Conservation (phyloP, 108 stramenopile genomes). For the Seminavis robusta region DNA sequence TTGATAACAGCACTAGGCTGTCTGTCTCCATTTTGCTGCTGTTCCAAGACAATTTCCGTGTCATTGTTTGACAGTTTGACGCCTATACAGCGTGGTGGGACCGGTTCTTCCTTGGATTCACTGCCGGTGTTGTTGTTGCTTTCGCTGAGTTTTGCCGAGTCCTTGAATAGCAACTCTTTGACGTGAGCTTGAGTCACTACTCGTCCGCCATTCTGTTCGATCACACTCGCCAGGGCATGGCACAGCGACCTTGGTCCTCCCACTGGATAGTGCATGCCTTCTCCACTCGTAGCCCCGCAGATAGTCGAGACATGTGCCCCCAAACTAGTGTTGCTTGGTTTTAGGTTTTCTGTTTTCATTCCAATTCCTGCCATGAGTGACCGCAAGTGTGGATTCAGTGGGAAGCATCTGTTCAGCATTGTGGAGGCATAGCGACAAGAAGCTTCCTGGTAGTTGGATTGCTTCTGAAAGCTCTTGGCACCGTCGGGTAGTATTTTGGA, state of each 20-base stretch:
- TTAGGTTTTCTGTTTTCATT: slow-evolving; percentile 71
- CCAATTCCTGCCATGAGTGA: slow-evolving; percentile 84
- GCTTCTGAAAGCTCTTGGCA: slow-evolving; percentile 25
- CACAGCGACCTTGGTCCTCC: slow-evolving; percentile 83
- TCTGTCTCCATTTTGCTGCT: neutral
- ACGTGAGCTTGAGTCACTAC: slow-evolving; percentile 55
- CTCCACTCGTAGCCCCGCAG: slow-evolving; percentile 54
- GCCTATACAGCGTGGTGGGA: slow-evolving; percentile 63
- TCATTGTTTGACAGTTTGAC: slow-evolving; percentile 47
- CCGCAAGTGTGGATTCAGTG: slow-evolving; percentile 69
- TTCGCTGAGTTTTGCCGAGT: slow-evolving; percentile 10
- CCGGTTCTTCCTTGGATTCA: slow-evolving; percentile 8
- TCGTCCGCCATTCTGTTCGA: slow-evolving; percentile 76
- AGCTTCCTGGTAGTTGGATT: slow-evolving; percentile 51
- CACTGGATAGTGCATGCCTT: slow-evolving; percentile 83
- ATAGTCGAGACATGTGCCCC: slow-evolving; percentile 79
- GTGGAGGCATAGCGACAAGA: slow-evolving; percentile 50
- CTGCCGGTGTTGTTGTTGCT: slow-evolving; percentile 2
- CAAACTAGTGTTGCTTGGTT: slow-evolving; percentile 80
- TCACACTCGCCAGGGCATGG: slow-evolving; percentile 71
- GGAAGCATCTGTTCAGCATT: slow-evolving; percentile 72
- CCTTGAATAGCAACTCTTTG: slow-evolving; percentile 64
- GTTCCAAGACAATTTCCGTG: slow-evolving; percentile 27
- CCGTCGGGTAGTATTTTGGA: slow-evolving; percentile 60
- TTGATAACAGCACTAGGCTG: slow-evolving; percentile 46